Evolutionary conservation across 495 filamentous ascomycete species (phyloP).

Genomic region (Neurospora terricola): DNA sequence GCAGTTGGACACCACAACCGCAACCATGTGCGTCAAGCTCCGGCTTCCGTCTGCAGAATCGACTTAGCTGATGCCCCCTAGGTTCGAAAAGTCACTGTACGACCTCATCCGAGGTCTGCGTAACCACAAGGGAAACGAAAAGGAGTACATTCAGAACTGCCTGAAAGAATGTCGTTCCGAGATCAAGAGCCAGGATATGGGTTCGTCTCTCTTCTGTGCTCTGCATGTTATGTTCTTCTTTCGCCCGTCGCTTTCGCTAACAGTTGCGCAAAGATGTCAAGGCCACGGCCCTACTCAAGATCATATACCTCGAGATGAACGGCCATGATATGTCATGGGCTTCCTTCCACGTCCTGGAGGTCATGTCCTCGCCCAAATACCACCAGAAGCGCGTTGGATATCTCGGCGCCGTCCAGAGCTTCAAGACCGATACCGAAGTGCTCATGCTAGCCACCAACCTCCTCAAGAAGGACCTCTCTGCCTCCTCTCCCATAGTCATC

Average conservation of each 20-base stretch:
- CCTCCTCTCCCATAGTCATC: conserved; percentile 61
- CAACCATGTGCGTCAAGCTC: conserved; percentile 14
- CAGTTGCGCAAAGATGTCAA: conserved; percentile 60
- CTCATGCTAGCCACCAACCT: conserved; percentile 96
- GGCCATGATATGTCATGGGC: conserved; percentile 99
- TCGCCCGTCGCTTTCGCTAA: conserved; percentile 11
- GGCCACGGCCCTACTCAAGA: conserved; percentile 86
- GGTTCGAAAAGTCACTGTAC: conserved; percentile 98
- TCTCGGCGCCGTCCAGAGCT: conserved; percentile 93
- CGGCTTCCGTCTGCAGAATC: neutral
- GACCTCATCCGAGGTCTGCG: conserved; percentile 95
- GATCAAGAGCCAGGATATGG: conserved; percentile 84
- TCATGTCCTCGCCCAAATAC: conserved; percentile 94
- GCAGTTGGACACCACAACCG: neutral
- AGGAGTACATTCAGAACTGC: conserved; percentile 82
- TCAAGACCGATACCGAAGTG: conserved; percentile 89
- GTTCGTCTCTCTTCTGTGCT: conserved; percentile 32
- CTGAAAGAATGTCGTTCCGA: conserved; percentile 91
- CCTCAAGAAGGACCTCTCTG: conserved; percentile 90
- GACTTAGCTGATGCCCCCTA: conserved; percentile 29
- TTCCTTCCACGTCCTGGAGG: conserved; percentile 93
- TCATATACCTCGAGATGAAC: conserved; percentile 97
- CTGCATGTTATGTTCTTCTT: too few species aligned
- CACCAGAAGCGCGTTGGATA: conserved; percentile 92
- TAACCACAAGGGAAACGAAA: conserved; percentile 87